These are phyloP conservation scores for Setomelanomma holmii DNA, from an alignment of 2,329 filamentous ascomycete genomes.

Conservation along the genomic window DNA sequence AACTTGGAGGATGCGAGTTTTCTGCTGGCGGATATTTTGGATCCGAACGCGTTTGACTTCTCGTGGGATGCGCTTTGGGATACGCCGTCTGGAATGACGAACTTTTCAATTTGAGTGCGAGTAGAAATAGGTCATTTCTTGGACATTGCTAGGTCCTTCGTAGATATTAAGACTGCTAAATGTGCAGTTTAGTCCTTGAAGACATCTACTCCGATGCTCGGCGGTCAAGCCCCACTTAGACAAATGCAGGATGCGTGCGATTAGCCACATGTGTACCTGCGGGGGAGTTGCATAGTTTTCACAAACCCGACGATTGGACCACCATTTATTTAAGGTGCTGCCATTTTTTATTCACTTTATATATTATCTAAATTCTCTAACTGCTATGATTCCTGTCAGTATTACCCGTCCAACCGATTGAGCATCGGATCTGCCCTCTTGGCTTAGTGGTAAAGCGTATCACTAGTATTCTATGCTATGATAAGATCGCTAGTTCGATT, in stretches of 20 bases:
- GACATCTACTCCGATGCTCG: too few relatives aligned
- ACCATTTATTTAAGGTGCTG: too few relatives aligned
- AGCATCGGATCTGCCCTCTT: conserved; percentile 30
- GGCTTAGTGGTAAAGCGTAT: conserved; percentile 49
- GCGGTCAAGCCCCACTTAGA: too few relatives aligned
- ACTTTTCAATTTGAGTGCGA: conserved; percentile 35
- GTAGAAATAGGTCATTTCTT: too few relatives aligned
- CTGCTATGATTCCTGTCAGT: too few relatives aligned
- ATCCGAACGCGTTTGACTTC: conserved; percentile 46
- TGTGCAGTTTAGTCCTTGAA: too few relatives aligned
- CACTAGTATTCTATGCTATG: conserved; percentile 45
- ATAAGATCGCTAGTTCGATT: conserved; percentile 50
- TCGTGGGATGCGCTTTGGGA: conserved; percentile 48
- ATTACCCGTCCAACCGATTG: conserved; percentile 14
- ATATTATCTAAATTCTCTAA: neutral
- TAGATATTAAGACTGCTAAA: too few relatives aligned
- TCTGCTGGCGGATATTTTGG: conserved; percentile 39
- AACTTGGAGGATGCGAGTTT: conserved; percentile 40
- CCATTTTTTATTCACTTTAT: neutral
- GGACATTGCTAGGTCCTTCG: too few relatives aligned
- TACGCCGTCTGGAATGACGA: conserved; percentile 43
- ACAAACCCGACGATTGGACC: too few relatives aligned
- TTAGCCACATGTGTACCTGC: too few relatives aligned
- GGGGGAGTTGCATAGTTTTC: too few relatives aligned
- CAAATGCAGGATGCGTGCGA: too few relatives aligned